Conservation (phyloP, 2,329 filamentous ascomycete species). For the Curvularia lunata region DNA sequence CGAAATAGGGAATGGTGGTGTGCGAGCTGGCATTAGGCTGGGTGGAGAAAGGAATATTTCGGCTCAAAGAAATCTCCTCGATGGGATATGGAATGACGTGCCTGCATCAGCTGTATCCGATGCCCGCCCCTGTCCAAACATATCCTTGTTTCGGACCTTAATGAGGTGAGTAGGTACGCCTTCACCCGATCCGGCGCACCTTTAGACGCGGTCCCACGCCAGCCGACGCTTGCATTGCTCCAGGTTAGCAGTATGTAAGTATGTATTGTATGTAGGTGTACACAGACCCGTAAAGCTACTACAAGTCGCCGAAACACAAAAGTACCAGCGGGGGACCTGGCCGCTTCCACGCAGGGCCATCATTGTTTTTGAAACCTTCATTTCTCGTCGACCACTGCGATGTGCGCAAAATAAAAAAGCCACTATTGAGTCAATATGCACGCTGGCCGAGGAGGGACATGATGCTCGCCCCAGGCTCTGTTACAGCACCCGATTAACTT, state of each 20-base stretch:
- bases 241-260: conserved; percentile 1
- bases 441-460: conserved; percentile 15
- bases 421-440: conserved; percentile 27
- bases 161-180: conserved; percentile 14
- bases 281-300: background rate
- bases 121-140: conserved; percentile 13
- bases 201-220: conserved; percentile 19
- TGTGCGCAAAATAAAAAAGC: conserved; percentile 17
- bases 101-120: conserved; percentile 31
- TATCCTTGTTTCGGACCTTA: conserved; percentile 22
- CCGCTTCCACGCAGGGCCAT: conserved; percentile 4
- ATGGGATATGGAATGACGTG: conserved; percentile 31
- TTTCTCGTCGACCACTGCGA: conserved; percentile 15
- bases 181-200: conserved; percentile 26
- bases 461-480: conserved; percentile 9
- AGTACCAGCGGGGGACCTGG: conserved; percentile 12
- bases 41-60: conserved; percentile 26
- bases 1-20: conserved; percentile 24
- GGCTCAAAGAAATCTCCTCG: conserved; percentile 36
- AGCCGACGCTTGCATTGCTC: background rate
- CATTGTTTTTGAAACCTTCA: conserved; percentile 10
- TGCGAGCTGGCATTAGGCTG: conserved; percentile 14
- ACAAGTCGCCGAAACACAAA: conserved; percentile 3
- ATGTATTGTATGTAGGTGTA: background rate
- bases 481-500: conserved; percentile 19